Evolutionary conservation across 164 flowering plant genomes (phyloP).

Genomic region (Cinnamomum chago): DNA sequence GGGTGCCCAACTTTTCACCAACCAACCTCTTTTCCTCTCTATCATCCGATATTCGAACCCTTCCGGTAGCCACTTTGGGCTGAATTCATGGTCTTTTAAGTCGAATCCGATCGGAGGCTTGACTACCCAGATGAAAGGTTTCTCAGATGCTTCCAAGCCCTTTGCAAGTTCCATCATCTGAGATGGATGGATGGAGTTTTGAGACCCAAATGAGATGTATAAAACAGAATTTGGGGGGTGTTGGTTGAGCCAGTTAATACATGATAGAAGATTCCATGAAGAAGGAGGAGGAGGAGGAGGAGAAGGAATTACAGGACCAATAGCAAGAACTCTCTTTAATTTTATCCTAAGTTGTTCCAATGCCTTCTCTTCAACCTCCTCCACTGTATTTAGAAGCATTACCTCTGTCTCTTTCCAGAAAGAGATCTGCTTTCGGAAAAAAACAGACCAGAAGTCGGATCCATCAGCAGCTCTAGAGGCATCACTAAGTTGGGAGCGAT

Average conservation of each 20-base stretch:
- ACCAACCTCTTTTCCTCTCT: too few relatives aligned
- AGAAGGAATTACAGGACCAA: conserved; percentile 22
- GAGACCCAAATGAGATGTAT: conserved; percentile 24
- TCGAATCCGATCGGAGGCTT: too few relatives aligned
- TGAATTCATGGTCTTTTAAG: too few relatives aligned
- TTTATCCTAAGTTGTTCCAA: neutral
- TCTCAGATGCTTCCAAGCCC: conserved; percentile 20
- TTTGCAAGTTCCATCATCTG: conserved; percentile 26
- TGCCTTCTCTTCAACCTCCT: conserved; percentile 15
- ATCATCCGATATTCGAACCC: too few relatives aligned
- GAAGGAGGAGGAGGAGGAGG: conserved; percentile 14
- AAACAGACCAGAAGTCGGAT: neutral
- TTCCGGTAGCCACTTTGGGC: too few relatives aligned
- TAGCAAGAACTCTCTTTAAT: conserved; percentile 12
- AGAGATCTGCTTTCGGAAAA: neutral
- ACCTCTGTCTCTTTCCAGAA: conserved; percentile 21
- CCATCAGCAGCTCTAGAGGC: neutral
- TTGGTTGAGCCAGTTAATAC: conserved; percentile 17
- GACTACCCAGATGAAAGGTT: conserved; percentile 3
- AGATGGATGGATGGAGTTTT: conserved; percentile 7
- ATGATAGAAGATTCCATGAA: neutral
- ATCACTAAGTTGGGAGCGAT: conserved; percentile 5
- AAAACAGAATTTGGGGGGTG: conserved; percentile 16
- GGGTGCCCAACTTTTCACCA: too few relatives aligned
- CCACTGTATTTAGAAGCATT: conserved; percentile 25